phyloP scores from a whole-genome alignment of 2,329 filamentous ascomycete species.

The Aspergillus calidoustus region DNA sequence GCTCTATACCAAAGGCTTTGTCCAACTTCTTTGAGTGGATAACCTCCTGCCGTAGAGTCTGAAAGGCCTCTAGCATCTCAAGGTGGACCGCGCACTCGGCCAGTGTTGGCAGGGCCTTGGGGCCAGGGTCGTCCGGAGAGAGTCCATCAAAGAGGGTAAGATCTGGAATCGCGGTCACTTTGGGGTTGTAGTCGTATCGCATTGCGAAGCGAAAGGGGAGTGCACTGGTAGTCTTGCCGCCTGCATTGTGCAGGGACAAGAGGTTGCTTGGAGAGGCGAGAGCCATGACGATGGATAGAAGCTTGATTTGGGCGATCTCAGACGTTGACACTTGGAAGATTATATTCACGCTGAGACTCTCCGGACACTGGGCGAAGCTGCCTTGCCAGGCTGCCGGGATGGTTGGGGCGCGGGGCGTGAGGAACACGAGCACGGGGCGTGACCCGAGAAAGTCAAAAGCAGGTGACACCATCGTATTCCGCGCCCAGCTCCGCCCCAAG shows the following conservation, averaged over 20 bases:
- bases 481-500: slow-evolving; percentile 3
- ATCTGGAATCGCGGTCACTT: background rate
- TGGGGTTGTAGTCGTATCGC: background rate
- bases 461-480: background rate
- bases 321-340: background rate
- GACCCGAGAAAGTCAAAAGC: background rate
- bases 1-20: slow-evolving; percentile 7
- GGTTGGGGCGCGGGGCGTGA: background rate
- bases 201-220: background rate
- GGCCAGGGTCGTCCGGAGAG: background rate
- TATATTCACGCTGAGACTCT: background rate
- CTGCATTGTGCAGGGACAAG: background rate
- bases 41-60: slow-evolving; percentile 13
- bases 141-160: background rate
- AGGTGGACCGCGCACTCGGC: slow-evolving; percentile 23
- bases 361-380: background rate
- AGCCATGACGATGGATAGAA: background rate
- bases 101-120: slow-evolving; percentile 8
- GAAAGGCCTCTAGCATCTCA: slow-evolving; percentile 23
- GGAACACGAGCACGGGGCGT: background rate
- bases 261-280: slow-evolving; percentile 8
- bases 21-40: slow-evolving; percentile 18
- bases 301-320: background rate
- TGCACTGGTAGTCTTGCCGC: background rate
- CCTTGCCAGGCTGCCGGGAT: background rate